A percentile compares a stretch with the other conserved stretches of the same genome.
These are phyloP conservation scores for Saturnispora kantuleensis DNA, from an alignment of 805 yeast species.

Conservation along the genomic window DNA sequence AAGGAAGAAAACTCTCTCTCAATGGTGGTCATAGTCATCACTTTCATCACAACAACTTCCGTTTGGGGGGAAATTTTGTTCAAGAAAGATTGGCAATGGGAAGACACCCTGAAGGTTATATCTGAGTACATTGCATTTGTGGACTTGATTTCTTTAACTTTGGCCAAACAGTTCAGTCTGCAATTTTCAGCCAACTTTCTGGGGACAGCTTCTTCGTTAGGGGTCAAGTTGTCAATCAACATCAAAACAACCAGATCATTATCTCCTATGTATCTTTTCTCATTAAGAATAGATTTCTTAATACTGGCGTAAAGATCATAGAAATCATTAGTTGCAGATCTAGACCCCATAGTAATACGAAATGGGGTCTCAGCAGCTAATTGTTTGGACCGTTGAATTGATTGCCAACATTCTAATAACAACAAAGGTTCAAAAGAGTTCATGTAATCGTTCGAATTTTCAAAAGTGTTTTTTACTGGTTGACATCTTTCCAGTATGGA, in stretches of 20 bases:
- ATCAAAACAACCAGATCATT: constrained; percentile 67
- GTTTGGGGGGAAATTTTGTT: constrained; percentile 53
- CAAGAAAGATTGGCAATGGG: constrained; percentile 38
- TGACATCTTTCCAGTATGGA: constrained; percentile 25
- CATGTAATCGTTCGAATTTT: constrained; percentile 54
- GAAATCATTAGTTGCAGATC: constrained; percentile 77
- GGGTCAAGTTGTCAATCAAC: constrained; percentile 33
- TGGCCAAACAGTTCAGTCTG: constrained; percentile 63
- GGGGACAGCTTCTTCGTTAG: constrained; percentile 20
- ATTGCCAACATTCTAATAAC: constrained; percentile 90
- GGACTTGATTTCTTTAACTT: constrained; percentile 61
- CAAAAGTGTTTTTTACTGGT: constrained; percentile 47
- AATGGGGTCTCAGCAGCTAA: constrained; percentile 54
- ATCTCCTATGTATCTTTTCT: constrained; percentile 49
- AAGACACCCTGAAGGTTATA: constrained; percentile 58
- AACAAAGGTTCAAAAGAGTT: constrained; percentile 69
- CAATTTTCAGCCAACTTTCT: constrained; percentile 12
- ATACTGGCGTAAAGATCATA: constrained; percentile 77
- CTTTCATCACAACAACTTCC: constrained; percentile 55
- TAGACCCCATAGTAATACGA: constrained; percentile 59
- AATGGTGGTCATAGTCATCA: constrained; percentile 81
- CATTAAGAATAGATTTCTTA: constrained; percentile 39
- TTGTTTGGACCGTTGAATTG: constrained; percentile 62
- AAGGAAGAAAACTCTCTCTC: constrained; percentile 89
- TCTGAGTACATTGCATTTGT: constrained; percentile 62